Evolutionary conservation across 192 early-diverging fungal genomes (phyloP).

Genomic region (Funneliformis geosporum): DNA sequence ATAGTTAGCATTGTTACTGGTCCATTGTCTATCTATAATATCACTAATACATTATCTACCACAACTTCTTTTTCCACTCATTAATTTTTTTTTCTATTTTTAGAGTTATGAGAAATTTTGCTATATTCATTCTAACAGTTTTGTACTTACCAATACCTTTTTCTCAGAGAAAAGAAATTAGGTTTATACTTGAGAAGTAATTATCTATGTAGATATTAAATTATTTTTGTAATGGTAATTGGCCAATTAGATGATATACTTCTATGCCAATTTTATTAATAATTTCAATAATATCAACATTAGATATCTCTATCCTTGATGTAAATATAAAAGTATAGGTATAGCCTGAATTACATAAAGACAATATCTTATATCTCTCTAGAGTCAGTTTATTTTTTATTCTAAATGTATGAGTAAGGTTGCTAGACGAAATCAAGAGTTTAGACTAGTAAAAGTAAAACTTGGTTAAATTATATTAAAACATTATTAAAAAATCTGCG

Average conservation of each 20-base stretch:
- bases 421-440: too few relatives aligned
- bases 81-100: neutral
- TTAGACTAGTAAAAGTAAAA: too few relatives aligned
- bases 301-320: constrained; percentile 7
- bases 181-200: too few relatives aligned
- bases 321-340: constrained; percentile 34
- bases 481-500: too few relatives aligned
- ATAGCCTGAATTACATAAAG: constrained; percentile 37
- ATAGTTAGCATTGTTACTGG: constrained; percentile 33
- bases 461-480: too few relatives aligned
- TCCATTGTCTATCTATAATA: constrained; percentile 33
- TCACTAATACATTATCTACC: constrained; percentile 16
- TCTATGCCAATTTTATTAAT: neutral
- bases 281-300: neutral
- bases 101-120: neutral
- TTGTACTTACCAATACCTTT: constrained; percentile 3
- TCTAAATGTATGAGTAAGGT: constrained; percentile 32
- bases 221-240: too few relatives aligned
- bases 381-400: constrained; percentile 38
- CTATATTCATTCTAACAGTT: too few relatives aligned
- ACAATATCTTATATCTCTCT: constrained; percentile 40
- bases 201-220: too few relatives aligned
- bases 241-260: neutral
- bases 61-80: constrained; percentile 27
- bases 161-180: too few relatives aligned